Conservation (phyloP, 495 filamentous ascomycete genomes). For the Stereocaulon alpinum region DNA sequence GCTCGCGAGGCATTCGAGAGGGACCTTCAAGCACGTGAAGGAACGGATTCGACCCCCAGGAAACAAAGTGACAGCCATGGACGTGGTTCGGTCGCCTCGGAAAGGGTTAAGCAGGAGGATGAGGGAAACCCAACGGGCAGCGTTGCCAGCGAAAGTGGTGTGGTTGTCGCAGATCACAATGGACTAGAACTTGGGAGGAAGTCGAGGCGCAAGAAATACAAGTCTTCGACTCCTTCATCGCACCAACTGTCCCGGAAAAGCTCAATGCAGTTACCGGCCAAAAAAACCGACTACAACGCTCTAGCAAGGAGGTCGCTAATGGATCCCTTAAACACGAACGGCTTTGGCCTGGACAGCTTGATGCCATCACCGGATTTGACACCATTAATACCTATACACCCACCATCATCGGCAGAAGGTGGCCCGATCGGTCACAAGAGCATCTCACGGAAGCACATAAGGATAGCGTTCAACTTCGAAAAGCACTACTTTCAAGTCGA, state of each 20-base stretch:
- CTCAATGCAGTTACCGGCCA: slow-evolving; percentile 37
- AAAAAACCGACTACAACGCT: slow-evolving; percentile 25
- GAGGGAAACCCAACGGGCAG: slow-evolving; percentile 40
- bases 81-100: slow-evolving; percentile 19
- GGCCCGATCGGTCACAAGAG: slow-evolving; percentile 46
- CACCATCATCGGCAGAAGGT: slow-evolving; percentile 47
- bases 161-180: slow-evolving; percentile 47
- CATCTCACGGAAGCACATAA: slow-evolving; percentile 80
- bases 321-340: slow-evolving; percentile 7
- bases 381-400: slow-evolving; percentile 73
- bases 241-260: slow-evolving; percentile 39
- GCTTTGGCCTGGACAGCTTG: slow-evolving; percentile 31
- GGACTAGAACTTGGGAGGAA: slow-evolving; percentile 18
- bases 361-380: slow-evolving; percentile 51
- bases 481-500: slow-evolving; percentile 66
- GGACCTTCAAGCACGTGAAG: slow-evolving; percentile 36
- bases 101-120: slow-evolving; percentile 36
- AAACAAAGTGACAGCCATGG: slow-evolving; percentile 39
- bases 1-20: slow-evolving; percentile 41
- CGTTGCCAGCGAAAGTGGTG: slow-evolving; percentile 49
- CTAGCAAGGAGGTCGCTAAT: slow-evolving; percentile 39
- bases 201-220: slow-evolving; percentile 28
- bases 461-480: slow-evolving; percentile 69
- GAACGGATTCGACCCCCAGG: slow-evolving; percentile 30
- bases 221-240: slow-evolving; percentile 28